Evolutionary conservation across 2,329 filamentous ascomycete species (phyloP).

Genomic region (Botrytis tulipae): DNA sequence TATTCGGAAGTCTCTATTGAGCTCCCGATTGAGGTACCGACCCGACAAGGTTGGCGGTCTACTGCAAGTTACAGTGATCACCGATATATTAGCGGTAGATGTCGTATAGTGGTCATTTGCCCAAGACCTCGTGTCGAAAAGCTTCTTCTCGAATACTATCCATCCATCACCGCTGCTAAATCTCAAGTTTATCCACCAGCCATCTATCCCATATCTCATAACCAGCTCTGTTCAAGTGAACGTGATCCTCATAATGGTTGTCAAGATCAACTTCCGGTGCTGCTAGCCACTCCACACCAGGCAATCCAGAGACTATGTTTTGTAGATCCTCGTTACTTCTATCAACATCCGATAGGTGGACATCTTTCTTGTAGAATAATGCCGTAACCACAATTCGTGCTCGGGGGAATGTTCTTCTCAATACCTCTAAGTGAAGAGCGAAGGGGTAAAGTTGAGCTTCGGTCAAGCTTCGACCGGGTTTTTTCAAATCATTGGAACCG

Average conservation of each 20-base stretch:
- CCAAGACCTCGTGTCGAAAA: neutral
- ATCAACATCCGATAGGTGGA: constrained; percentile 15
- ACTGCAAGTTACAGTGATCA: neutral
- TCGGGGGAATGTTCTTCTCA: constrained; percentile 9
- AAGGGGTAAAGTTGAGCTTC: neutral
- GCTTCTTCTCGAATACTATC: neutral
- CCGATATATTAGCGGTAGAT: neutral
- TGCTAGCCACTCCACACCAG: constrained; percentile 17
- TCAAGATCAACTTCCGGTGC: constrained; percentile 17
- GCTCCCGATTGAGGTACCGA: neutral
- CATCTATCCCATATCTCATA: constrained; percentile 25
- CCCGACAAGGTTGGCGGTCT: neutral
- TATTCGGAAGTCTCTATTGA: neutral
- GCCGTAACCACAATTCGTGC: constrained; percentile 20
- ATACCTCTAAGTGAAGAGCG: constrained; percentile 17
- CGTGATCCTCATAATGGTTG: constrained; percentile 23
- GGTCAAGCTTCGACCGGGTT: constrained; percentile 15
- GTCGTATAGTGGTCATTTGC: neutral
- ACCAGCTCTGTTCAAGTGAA: constrained; percentile 25
- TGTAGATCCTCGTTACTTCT: constrained; percentile 18
- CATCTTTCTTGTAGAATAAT: constrained; percentile 23
- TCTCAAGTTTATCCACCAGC: constrained; percentile 16
- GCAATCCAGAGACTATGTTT: constrained; percentile 2
- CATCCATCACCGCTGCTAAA: neutral
- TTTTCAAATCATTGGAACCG: constrained; percentile 24